Evolutionary conservation across 345 rosid genomes (phyloP).

Genomic region (Gossypium mustelinum): DNA sequence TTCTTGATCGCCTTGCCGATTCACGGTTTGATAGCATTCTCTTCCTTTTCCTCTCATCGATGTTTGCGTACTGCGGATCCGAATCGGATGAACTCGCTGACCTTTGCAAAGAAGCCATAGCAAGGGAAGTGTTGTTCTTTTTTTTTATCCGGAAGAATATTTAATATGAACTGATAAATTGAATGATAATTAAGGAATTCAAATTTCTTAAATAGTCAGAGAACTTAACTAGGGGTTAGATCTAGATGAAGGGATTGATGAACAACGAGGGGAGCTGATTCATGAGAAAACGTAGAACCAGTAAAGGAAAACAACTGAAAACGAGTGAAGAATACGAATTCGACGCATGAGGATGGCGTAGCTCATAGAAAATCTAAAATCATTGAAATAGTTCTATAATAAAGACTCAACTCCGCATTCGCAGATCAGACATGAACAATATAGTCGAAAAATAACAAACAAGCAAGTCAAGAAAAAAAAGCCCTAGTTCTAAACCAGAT

Average conservation of each 20-base stretch:
- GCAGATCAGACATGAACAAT: conserved; percentile 7
- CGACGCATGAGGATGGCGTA: conserved; percentile 57
- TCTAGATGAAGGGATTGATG: neutral
- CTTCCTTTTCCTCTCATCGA: conserved; percentile 82
- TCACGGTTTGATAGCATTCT: conserved; percentile 85
- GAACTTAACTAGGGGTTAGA: neutral
- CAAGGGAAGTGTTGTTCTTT: neutral
- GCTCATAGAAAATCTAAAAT: conserved; percentile 52
- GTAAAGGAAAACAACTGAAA: conserved; percentile 89
- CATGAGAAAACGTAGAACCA: conserved; percentile 71
- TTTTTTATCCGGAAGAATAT: neutral
- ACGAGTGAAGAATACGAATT: conserved; percentile 74
- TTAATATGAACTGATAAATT: neutral
- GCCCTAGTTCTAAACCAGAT: conserved; percentile 31
- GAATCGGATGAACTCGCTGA: conserved; percentile 57
- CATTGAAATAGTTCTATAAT: conserved; percentile 28
- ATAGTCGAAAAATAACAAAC: neutral
- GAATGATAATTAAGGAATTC: neutral
- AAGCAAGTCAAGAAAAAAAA: neutral
- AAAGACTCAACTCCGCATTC: conserved; percentile 14
- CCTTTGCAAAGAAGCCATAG: conserved; percentile 39
- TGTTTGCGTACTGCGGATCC: conserved; percentile 40
- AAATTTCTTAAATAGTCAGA: neutral
- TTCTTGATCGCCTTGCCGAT: conserved; percentile 78
- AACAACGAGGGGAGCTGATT: neutral